These are phyloP conservation scores for Zea mays DNA, from an alignment of 176 grass and related monocot genomes.

Conservation along the genomic window DNA sequence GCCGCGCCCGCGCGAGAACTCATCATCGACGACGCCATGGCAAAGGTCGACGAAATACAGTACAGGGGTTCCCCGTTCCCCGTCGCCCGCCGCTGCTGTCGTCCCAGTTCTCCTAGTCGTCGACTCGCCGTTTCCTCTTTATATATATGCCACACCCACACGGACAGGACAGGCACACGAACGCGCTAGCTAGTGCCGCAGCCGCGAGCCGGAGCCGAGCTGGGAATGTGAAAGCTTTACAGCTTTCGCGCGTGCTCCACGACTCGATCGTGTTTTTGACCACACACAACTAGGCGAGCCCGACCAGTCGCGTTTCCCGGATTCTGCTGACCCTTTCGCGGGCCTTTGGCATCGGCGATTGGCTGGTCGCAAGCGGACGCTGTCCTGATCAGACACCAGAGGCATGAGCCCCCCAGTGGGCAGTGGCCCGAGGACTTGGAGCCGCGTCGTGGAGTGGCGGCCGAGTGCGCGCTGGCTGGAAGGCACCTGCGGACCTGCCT, in stretches of 20 bases:
- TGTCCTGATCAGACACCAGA: background rate
- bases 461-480: conserved; percentile 27
- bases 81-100: too few species aligned
- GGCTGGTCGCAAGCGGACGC: background rate
- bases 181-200: background rate
- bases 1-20: background rate
- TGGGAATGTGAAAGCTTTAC: conserved; percentile 24
- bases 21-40: background rate
- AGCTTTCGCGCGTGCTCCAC: conserved; percentile 1
- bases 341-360: background rate
- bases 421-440: background rate
- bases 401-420: background rate
- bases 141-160: conserved; percentile 37
- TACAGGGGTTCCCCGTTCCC: background rate
- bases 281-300: background rate
- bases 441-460: background rate
- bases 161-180: background rate
- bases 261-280: conserved; percentile 4
- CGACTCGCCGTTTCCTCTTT: background rate
- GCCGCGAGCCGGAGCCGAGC: conserved; percentile 9
- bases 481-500: background rate
- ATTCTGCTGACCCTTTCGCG: conserved; percentile 19
- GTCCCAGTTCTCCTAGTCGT: background rate
- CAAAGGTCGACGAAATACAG: background rate
- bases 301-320: background rate